phyloP scores from a whole-genome alignment of 345 rosid species.

The Moringa oleifera region DNA sequence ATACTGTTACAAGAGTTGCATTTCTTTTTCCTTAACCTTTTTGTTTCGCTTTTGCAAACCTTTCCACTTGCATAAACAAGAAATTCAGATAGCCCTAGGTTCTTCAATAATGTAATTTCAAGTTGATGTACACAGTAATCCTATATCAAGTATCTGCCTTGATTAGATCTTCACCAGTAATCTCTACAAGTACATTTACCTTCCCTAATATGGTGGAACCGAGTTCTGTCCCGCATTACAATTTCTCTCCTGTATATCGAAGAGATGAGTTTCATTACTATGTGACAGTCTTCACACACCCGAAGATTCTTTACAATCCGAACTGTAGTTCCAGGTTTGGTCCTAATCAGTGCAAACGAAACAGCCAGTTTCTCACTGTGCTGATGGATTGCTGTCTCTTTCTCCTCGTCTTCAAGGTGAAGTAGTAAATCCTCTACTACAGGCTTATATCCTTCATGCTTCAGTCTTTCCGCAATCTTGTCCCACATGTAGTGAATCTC shows the following conservation, averaged over 20 bases:
- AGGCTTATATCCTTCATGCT: constrained; percentile 47
- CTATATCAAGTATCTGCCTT: background rate
- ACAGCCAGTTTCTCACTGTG: constrained; percentile 69
- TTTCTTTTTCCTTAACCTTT: background rate
- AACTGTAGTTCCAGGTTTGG: constrained; percentile 35
- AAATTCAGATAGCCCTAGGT: constrained; percentile 3
- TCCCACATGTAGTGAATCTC: constrained; percentile 41
- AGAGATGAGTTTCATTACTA: constrained; percentile 49
- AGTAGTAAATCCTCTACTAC: constrained; percentile 27
- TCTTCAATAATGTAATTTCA: constrained; percentile 9
- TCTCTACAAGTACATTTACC: constrained; percentile 54
- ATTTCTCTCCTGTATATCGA: constrained; percentile 45
- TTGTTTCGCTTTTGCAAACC: background rate
- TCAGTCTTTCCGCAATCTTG: constrained; percentile 27
- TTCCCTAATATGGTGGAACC: constrained; percentile 51
- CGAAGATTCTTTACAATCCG: constrained; percentile 60
- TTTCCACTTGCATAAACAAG: constrained; percentile 7
- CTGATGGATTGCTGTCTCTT: constrained; percentile 45
- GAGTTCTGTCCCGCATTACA: constrained; percentile 53
- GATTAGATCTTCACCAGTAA: constrained; percentile 42
- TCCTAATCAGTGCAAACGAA: constrained; percentile 51
- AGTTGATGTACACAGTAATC: background rate
- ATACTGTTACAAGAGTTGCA: too few species aligned
- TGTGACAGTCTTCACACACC: constrained; percentile 60
- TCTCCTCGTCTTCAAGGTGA: constrained; percentile 44